A percentile compares a stretch with the other conserved stretches of the same genome.
Conservation (phyloP, 768 basidiomycete genomes). For the Galerina sulciceps region DNA sequence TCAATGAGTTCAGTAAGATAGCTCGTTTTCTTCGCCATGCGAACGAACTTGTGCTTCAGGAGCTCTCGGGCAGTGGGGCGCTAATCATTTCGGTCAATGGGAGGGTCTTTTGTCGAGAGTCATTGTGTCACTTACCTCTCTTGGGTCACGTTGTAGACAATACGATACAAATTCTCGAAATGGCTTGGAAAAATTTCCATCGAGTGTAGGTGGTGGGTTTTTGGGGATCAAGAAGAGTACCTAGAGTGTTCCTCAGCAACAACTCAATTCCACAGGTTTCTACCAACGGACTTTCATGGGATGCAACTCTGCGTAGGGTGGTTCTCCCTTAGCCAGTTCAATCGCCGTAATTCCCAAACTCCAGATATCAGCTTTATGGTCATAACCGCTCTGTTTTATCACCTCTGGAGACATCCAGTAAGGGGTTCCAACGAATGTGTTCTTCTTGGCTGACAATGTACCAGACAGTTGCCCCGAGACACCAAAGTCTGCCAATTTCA, state of each 20-base stretch:
- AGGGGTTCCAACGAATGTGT: conserved; percentile 96
- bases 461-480: conserved; percentile 97
- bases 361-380: conserved; percentile 99
- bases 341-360: conserved; percentile 97
- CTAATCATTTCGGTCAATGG: conserved; percentile 38
- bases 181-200: conserved; percentile 88
- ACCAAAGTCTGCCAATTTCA: conserved; percentile 98
- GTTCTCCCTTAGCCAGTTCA: conserved; percentile 96
- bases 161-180: conserved; percentile 94
- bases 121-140: conserved; percentile 61
- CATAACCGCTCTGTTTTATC: conserved; percentile 99
- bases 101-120: background rate
- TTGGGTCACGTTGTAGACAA: conserved; percentile 93
- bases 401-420: conserved; percentile 99
- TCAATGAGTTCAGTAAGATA: conserved; percentile 97
- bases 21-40: conserved; percentile 91
- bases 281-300: conserved; percentile 87
- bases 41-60: conserved; percentile 94
- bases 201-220: conserved; percentile 91
- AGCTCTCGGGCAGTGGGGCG: conserved; percentile 95
- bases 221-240: conserved; percentile 98
- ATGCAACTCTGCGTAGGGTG: conserved; percentile 97
- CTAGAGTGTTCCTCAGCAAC: conserved; percentile 39
- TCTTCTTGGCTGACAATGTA: conserved; percentile 92
- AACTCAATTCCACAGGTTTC: background rate